Percentiles rank a stretch among this genome's conserved stretches.
Evolutionary conservation across 1,284 basidiomycete genomes (phyloP).

Genomic region (Fomitopsis pinicola): DNA sequence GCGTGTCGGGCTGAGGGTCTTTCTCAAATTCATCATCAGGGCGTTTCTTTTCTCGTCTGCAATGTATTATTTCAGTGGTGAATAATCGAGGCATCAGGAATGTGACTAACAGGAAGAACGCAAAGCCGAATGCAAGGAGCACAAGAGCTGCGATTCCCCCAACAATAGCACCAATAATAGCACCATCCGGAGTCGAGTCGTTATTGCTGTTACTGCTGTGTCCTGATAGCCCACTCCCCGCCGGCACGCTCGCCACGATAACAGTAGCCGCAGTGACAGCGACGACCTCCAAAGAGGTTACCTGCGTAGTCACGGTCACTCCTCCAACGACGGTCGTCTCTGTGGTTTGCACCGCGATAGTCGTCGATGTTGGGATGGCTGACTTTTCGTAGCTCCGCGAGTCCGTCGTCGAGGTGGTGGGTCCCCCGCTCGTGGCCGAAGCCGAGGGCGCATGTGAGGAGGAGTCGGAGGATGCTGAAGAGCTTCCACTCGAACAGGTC

Average conservation of each 20-base stretch:
- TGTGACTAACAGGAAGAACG: not conserved
- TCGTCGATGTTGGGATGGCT: not conserved
- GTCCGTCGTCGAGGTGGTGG: not conserved
- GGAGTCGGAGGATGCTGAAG: not conserved
- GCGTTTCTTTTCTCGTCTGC: constrained; percentile 1
- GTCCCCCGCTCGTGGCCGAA: not conserved
- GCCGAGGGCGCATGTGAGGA: not conserved
- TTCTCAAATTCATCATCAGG: not conserved
- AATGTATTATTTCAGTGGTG: not conserved
- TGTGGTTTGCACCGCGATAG: not conserved
- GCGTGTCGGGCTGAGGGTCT: not conserved
- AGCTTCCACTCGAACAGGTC: not conserved
- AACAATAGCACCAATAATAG: constrained; percentile 3
- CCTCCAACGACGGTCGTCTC: not conserved
- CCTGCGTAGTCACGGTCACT: not conserved
- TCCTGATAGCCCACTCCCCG: not conserved
- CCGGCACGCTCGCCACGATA: not conserved
- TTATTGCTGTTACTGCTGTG: not conserved
- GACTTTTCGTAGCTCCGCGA: not conserved
- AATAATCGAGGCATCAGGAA: not conserved
- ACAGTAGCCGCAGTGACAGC: not conserved
- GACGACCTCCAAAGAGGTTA: not conserved
- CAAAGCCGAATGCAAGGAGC: constrained; percentile 1
- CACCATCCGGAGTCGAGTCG: not conserved
- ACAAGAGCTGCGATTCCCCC: constrained; percentile 2